A percentile compares a stretch with the other conserved stretches of the same genome.
phyloP scores from a whole-genome alignment of 2,329 filamentous ascomycete species.

The Venturia carpophila region DNA sequence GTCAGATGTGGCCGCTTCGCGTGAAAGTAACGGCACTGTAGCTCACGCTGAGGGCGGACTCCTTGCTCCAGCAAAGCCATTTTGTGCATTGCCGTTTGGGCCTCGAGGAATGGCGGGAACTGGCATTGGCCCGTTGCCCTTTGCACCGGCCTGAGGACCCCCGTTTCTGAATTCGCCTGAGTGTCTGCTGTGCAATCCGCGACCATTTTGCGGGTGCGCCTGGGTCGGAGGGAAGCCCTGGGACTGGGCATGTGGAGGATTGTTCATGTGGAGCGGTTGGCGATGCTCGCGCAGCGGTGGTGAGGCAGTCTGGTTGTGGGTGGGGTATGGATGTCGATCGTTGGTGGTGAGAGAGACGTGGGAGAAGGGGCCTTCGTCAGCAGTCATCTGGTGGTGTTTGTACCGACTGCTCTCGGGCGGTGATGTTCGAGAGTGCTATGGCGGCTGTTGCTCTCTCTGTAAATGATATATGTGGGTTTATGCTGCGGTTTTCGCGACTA shows the following conservation, averaged over 20 bases:
- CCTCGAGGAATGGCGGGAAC: conserved; percentile 31
- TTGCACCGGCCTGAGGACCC: conserved; percentile 26
- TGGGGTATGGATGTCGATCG: conserved; percentile 4
- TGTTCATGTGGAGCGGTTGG: conserved; percentile 16
- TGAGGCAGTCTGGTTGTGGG: not conserved
- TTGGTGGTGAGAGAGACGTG: not conserved
- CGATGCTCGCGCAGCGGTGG: not conserved
- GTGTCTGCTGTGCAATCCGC: conserved; percentile 24
- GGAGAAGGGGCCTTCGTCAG: not conserved
- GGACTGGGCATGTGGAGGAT: conserved; percentile 22
- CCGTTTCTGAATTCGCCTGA: conserved; percentile 29
- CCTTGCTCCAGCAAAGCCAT: conserved; percentile 15
- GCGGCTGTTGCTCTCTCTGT: not conserved
- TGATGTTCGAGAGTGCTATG: not conserved
- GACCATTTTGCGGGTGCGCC: conserved; percentile 17
- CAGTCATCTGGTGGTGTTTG: not conserved
- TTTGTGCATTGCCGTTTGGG: conserved; percentile 1
- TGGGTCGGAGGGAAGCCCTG: conserved; percentile 19
- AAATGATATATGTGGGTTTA: conserved; percentile 4
- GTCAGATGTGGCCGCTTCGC: not conserved
- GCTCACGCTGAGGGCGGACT: conserved; percentile 17
- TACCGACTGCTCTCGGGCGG: not conserved
- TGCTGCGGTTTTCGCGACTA: not conserved
- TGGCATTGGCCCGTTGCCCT: conserved; percentile 29
- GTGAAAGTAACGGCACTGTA: not conserved